These are phyloP conservation scores for Trichoderma endophyticum DNA, from an alignment of 2,329 filamentous ascomycete species.

Conservation along the genomic window DNA sequence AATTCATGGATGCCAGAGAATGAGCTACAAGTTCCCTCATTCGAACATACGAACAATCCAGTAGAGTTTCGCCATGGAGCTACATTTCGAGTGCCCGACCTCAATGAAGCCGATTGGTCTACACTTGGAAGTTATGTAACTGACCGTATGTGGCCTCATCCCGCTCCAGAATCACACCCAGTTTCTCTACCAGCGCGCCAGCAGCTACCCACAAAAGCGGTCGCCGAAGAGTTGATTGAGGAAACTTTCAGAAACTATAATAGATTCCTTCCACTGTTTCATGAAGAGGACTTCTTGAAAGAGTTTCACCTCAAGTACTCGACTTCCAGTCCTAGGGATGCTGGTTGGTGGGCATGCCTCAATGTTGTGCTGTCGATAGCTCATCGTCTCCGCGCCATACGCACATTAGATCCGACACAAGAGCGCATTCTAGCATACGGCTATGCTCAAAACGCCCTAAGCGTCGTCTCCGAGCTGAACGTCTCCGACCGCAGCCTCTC, in stretches of 20 bases:
- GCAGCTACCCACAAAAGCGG: neutral
- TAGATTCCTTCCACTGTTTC: neutral
- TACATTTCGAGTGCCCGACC: neutral
- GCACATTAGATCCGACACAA: neutral
- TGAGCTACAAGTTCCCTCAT: neutral
- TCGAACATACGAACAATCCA: neutral
- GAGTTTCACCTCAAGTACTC: slow-evolving; percentile 10
- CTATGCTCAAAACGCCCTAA: slow-evolving; percentile 1
- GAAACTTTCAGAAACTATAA: slow-evolving; percentile 6
- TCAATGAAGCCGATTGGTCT: neutral
- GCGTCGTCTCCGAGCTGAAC: neutral
- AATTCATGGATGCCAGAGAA: neutral
- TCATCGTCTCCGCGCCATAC: slow-evolving; percentile 8
- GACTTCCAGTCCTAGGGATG: neutral
- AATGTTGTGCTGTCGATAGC: slow-evolving; percentile 10
- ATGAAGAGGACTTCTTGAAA: slow-evolving; percentile 3
- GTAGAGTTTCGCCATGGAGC: neutral
- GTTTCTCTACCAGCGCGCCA: neutral
- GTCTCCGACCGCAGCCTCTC: slow-evolving; percentile 4
- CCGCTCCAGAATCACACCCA: neutral
- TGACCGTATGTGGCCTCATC: neutral
- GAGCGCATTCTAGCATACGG: neutral
- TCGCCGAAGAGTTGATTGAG: neutral
- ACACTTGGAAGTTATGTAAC: neutral
- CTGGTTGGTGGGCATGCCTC: slow-evolving; percentile 9